phyloP scores from a whole-genome alignment of 176 grass and related monocot species.

The Pharus latifolius region DNA sequence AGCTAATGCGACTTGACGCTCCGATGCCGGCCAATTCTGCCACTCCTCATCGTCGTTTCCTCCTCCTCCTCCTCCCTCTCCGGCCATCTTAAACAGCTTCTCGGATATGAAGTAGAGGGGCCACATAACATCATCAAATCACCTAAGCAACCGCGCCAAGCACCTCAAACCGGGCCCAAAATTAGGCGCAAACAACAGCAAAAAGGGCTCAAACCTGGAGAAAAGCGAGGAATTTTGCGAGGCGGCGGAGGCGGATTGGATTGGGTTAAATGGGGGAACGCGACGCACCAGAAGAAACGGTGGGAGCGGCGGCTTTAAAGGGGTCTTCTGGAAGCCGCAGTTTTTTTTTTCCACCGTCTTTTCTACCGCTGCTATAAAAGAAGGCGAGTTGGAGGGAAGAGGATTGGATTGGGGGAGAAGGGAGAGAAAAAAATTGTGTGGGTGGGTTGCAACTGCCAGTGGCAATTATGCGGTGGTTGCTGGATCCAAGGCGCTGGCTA shows the following conservation, averaged over 20 bases:
- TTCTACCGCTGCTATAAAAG: neutral
- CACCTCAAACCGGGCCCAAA: no score
- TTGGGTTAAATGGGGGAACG: neutral
- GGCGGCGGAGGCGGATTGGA: no score
- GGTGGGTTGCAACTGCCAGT: no score
- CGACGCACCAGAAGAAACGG: slow-evolving; percentile 20
- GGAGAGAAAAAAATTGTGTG: slow-evolving; percentile 5
- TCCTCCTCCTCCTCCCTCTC: slow-evolving; percentile 25
- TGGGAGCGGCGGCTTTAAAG: slow-evolving; percentile 20
- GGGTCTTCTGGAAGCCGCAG: slow-evolving; percentile 8
- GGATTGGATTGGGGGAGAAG: neutral
- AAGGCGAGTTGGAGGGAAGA: neutral
- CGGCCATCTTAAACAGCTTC: slow-evolving; percentile 65
- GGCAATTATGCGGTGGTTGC: no score
- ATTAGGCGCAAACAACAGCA: no score
- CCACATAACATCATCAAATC: slow-evolving; percentile 59
- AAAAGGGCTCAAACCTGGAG: no score
- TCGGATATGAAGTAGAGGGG: slow-evolving; percentile 72
- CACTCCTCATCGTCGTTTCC: slow-evolving; percentile 5
- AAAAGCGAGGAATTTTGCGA: no score
- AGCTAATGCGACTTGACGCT: slow-evolving; percentile 9
- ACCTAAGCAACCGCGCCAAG: no score
- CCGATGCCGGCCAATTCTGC: neutral
- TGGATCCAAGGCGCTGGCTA: no score
- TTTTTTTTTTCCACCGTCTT: neutral